Base-by-base conservation (phyloP, 306 rosid species). In the Acacia confusa region DNA sequence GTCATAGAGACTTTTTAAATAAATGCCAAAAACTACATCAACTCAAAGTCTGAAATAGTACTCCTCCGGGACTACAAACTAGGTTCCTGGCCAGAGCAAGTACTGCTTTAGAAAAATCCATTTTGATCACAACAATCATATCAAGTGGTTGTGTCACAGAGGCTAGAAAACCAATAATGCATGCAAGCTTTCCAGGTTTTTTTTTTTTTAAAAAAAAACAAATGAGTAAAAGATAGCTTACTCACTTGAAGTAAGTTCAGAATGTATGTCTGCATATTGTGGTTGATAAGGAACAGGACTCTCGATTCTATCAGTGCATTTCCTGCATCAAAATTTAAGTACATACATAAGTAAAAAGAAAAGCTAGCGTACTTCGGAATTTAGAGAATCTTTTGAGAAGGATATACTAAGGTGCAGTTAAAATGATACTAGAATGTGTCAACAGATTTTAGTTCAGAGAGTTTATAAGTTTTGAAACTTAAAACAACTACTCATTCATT, bases 171-270 rank as follows among this genome's bases (percentile, higher is more conserved):
- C 28, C n/a, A 9, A 38, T 43, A 19, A 7, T 15, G 50, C 17
- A 45, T 13, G 58, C 58, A 44, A 72, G 76, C 7, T 44, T 17
- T 8, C 24, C n/a, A 3, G 7, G 24, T 15, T 16, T 50, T 50
- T 17, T 50, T 43, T 22, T n/a, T 20, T n/a, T n/a, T n/a, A n/a
- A n/a, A n/a, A 15, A 38, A n/a, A 20, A 12, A 55, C 76, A 47
- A 75, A 74, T 6, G 75, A 74, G 75, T 1, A 24, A 45, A 25
- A 82, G 13, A 67, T 4, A 30, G 72, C 65, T 81, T 41, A 84
- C 97, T 91, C 87, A 94, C 97, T 74, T 63, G 93, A 81, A 32
- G 76, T 76, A 76, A 91, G 81, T 72, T 90, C 94, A 2, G 89
- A 34, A 15, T 91, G 94, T 60, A 80, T 27, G 53, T 86, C 92